Conservation (phyloP, 176 grass and related monocot species). For the Eleusine indica region DNA sequence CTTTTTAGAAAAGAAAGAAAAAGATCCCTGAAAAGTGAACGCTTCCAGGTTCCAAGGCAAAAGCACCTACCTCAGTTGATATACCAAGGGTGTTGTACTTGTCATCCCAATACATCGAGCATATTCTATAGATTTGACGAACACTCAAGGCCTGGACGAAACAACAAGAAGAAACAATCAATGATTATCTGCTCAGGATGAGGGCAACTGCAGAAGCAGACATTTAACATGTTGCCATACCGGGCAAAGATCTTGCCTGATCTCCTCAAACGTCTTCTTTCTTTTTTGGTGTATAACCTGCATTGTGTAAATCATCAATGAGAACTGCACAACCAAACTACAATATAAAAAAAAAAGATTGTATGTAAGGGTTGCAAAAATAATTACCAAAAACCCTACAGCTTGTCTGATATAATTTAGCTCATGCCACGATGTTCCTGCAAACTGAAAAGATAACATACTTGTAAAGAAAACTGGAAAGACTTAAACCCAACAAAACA, state of each 20-base stretch:
- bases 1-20: conserved; percentile 20
- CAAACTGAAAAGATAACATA: conserved; percentile 65
- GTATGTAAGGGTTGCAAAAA: conserved; percentile 8
- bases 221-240: conserved; percentile 47
- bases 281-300: conserved; percentile 98
- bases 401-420: conserved; percentile 98
- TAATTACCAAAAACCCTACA: conserved; percentile 92
- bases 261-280: conserved; percentile 89
- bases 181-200: conserved; percentile 29
- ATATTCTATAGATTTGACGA: conserved; percentile 96
- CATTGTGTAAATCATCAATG: conserved; percentile 35
- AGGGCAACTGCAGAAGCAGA: background rate
- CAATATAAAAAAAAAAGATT: conserved; percentile 14
- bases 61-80: conserved; percentile 63
- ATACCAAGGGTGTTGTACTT: conserved; percentile 85
- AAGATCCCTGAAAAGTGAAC: conserved; percentile 15
- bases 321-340: conserved; percentile 3
- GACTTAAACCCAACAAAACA: background rate
- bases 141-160: conserved; percentile 78
- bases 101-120: conserved; percentile 99
- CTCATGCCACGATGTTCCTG: conserved; percentile 95
- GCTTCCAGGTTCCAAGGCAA: conserved; percentile 14
- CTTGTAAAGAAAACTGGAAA: conserved; percentile 26
- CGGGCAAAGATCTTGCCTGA: conserved; percentile 92
- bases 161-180: conserved; percentile 20